Evolutionary conservation across 805 yeast species (phyloP), one percentile per base, ranked within the genome.

Genomic region (Wickerhamiella dianesei): DNA sequence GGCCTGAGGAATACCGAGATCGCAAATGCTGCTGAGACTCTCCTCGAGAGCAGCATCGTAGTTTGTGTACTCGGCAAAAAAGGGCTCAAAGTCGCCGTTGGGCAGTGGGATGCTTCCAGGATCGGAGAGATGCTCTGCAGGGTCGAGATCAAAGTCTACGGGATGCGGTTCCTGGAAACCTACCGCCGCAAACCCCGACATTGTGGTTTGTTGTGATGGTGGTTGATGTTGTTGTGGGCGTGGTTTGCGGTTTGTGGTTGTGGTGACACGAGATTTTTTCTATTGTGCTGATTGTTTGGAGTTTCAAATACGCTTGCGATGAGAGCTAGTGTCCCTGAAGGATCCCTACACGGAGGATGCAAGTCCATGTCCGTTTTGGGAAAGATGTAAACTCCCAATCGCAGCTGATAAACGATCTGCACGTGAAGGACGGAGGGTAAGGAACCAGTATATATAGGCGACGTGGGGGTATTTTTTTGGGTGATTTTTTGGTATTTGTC

Each of bases 1-100:
- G 41, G 48, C 49, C 14, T 48, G 44, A n/a, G 84, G 80, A 41
- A 81, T 80, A 54, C 75, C 83, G 49, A 81, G 67, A 46, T 79
- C 86, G 57, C 75, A 79, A 21, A 77, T 61, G 0, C 73, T 71
- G 13, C 70, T 64, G 37, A 80, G 62, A 2, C 82, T 72, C 51
- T 76, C 78, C 37, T 75, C 74, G 48, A 81, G 66, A 35, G 76
- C 65, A 25, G 77, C 74, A 45, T 72, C 70, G 58, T 71, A 72
- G 22, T 55, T 53, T 19, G 59, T 49, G 53, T 70, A 72, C 43
- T 72, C 69, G 32, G 73, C 67, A 40, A 65, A 57, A 48, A 63
- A 57, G 35, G 65, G 69, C 47, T 71, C 73, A 54, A 78, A 72
- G 48, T 73, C 74, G 45, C 77, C 79, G 47, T 72, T 73, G 1